Evolutionary conservation across 2,329 filamentous ascomycete species (phyloP).

Genomic region (Nemania serpens): DNA sequence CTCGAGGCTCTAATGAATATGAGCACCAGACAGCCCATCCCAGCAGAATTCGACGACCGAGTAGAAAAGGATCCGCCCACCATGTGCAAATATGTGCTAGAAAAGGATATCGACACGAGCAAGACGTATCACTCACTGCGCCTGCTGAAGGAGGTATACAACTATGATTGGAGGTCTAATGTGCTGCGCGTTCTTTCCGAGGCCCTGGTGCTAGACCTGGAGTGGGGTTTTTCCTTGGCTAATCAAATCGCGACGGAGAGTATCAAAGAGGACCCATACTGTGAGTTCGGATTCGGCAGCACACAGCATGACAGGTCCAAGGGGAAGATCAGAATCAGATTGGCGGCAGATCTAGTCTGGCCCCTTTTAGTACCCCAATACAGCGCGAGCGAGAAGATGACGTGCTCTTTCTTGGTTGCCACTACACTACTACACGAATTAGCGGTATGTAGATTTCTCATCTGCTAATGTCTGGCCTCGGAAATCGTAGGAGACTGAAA

Average conservation of each 20-base stretch:
- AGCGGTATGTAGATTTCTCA: conserved; percentile 30
- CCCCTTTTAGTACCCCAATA: conserved; percentile 34
- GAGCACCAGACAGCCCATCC: conserved; percentile 30
- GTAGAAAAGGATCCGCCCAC: background rate
- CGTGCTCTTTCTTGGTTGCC: conserved; percentile 30
- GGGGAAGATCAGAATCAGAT: background rate
- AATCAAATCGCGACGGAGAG: background rate
- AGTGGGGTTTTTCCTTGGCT: conserved; percentile 1
- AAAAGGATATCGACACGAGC: conserved; percentile 20
- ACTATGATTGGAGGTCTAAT: conserved; percentile 28
- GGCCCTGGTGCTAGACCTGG: conserved; percentile 23
- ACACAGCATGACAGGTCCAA: background rate
- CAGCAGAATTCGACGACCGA: conserved; percentile 4
- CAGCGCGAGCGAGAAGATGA: conserved; percentile 37
- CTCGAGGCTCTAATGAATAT: conserved; percentile 31
- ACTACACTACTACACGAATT: conserved; percentile 37
- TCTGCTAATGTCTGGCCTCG: background rate
- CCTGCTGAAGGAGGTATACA: conserved; percentile 1
- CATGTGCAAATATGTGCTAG: conserved; percentile 18
- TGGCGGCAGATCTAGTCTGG: conserved; percentile 38
- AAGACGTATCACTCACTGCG: conserved; percentile 16
- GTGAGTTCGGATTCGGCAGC: background rate
- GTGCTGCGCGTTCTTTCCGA: conserved; percentile 12
- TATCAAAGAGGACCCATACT: background rate
- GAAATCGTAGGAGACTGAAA: background rate